phyloP scores from a whole-genome alignment of 1,139 yeast genomes.

The Meyerozyma guilliermondii region DNA sequence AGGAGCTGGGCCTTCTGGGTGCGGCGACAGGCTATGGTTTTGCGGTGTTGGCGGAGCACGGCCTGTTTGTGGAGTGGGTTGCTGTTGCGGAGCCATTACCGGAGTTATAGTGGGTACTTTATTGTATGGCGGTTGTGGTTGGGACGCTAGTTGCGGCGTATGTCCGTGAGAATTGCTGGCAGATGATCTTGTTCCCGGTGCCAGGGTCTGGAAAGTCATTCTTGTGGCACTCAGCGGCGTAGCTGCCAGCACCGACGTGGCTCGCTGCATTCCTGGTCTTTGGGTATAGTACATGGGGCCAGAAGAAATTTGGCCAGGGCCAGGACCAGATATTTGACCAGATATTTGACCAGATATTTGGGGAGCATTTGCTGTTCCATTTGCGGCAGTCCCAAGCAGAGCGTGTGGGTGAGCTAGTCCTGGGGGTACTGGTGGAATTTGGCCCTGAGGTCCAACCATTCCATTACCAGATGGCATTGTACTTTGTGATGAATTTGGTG shows the following conservation, averaged over 20 bases:
- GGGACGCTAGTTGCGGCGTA: neutral
- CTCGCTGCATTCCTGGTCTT: neutral
- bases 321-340: neutral
- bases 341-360: too few species aligned
- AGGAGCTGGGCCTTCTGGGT: neutral
- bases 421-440: too few species aligned
- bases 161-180: slow-evolving; percentile 1
- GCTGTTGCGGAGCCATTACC: slow-evolving; percentile 13
- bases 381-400: neutral
- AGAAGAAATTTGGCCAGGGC: too few species aligned
- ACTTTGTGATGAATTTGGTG: neutral
- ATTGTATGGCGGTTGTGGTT: neutral
- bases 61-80: slow-evolving; percentile 18
- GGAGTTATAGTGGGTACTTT: slow-evolving; percentile 8
- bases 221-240: slow-evolving; percentile 1
- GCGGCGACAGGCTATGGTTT: slow-evolving; percentile 1
- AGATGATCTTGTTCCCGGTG: neutral
- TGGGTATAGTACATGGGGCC: slow-evolving; percentile 1
- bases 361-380: neutral
- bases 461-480: neutral
- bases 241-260: neutral
- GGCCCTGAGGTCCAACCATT: too few species aligned
- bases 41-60: slow-evolving; percentile 4
- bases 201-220: neutral
- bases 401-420: neutral